Percentiles rank a stretch among this genome's conserved stretches.
These are phyloP conservation scores for Hypoxylon rickii DNA, from an alignment of 495 filamentous ascomycete species.

Conservation along the genomic window DNA sequence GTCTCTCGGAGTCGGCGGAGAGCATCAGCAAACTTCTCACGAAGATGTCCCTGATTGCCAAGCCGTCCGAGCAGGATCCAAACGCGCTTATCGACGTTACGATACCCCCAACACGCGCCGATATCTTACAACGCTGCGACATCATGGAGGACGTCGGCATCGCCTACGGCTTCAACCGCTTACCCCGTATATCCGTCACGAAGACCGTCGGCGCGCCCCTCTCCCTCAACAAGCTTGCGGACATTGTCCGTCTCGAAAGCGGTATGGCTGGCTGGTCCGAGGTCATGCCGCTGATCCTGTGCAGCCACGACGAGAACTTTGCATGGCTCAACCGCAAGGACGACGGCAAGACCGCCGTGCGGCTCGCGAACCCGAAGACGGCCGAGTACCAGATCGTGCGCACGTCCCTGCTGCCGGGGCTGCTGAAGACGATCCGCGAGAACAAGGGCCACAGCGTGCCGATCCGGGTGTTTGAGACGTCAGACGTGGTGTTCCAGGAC, in stretches of 20 bases:
- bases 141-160: constrained; percentile 99
- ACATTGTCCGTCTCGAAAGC: constrained; percentile 87
- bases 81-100: constrained; percentile 72
- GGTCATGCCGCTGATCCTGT: constrained; percentile 94
- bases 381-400: constrained; percentile 95
- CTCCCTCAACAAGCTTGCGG: constrained; percentile 88
- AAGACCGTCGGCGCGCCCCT: constrained; percentile 88
- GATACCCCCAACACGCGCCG: constrained; percentile 86
- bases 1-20: constrained; percentile 70
- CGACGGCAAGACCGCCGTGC: constrained; percentile 82
- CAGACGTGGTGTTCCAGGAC: constrained; percentile 92
- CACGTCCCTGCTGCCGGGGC: constrained; percentile 83
- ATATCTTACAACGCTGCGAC: constrained; percentile 94
- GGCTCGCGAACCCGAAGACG: constrained; percentile 94
- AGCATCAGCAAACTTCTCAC: constrained; percentile 75
- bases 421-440: constrained; percentile 93
- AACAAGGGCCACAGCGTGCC: constrained; percentile 90
- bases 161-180: constrained; percentile 93
- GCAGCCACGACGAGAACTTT: constrained; percentile 99
- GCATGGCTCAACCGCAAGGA: constrained; percentile 91
- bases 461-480: constrained; percentile 90
- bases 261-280: constrained; percentile 97
- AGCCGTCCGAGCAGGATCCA: constrained; percentile 65
- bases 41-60: constrained; percentile 83
- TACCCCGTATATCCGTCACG: constrained; percentile 81